A percentile compares a stretch with the other conserved stretches of the same genome.
Evolutionary conservation across 2,329 filamentous ascomycete species (phyloP).

Genomic region (Chrysoporthe puriensis): DNA sequence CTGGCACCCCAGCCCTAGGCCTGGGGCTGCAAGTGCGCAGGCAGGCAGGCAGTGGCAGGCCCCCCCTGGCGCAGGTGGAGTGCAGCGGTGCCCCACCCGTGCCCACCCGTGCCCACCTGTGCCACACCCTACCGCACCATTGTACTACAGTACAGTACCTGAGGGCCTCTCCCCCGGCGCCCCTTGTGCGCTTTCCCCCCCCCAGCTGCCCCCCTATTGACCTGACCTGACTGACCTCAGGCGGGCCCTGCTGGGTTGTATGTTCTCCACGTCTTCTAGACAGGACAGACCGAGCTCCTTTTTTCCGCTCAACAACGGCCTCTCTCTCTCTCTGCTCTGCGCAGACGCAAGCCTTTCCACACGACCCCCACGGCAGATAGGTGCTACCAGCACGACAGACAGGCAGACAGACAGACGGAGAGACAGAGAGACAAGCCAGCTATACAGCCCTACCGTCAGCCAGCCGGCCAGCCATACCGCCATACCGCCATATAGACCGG

Average conservation of each 20-base stretch:
- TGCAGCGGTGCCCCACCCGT: background rate
- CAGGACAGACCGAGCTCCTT: constrained; percentile 24
- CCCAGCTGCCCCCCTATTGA: constrained; percentile 22
- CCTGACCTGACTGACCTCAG: constrained; percentile 7
- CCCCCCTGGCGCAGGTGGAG: background rate
- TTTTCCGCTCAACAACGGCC: constrained; percentile 6
- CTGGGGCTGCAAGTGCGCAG: background rate
- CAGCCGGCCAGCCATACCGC: no score
- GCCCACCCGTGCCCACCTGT: constrained; percentile 5
- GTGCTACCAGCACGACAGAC: no score
- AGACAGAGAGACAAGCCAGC: no score
- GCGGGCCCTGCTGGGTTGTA: constrained; percentile 5
- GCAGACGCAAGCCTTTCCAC: background rate
- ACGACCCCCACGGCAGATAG: no score
- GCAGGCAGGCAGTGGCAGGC: background rate
- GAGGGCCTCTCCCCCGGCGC: background rate
- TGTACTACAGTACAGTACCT: background rate
- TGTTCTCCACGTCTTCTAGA: constrained; percentile 20
- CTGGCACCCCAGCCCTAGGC: background rate
- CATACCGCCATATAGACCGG: no score
- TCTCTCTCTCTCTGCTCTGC: background rate
- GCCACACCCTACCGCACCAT: background rate
- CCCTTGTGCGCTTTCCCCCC: background rate
- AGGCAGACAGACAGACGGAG: no score
- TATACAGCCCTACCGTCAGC: no score